Base-by-base conservation (phyloP, 169 alveolate genomes). In the Eimeria brunetti region DNA sequence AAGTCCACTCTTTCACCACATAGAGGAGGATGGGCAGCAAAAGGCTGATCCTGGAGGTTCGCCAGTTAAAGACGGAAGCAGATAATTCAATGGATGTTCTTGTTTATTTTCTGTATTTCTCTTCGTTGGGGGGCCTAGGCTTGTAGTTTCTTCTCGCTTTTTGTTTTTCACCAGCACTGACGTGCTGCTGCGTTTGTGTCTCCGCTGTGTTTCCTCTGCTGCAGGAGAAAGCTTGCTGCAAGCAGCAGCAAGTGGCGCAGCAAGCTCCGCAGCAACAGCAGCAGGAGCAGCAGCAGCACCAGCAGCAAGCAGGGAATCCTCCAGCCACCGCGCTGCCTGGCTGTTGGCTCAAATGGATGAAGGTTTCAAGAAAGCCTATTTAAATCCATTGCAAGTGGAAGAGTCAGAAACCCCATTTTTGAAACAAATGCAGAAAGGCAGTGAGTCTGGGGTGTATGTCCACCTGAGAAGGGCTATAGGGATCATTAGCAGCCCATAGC, bases 311-410 rank as follows among this genome's bases (percentile, higher is more conserved):
- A 58, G 24, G 41, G 2, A 3, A 2, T 27, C 11, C 41, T 27
- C 3, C 73, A 24, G 38, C 12, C 38, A 20, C 41, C n/a, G 14
- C 6, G 12, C 27, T 27, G 33, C 33, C 2, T 20, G 41, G 1
- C 9, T 62, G 38, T 16, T 12, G 14, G 12, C 6, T 30, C 5
- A 33, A 33, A 38, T n/a, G n/a, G n/a, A 22, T 27, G 60, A 75
- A n/a, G 73, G 44, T 8, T 91, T 91, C 49, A 71, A 78, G 20
- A n/a, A 8, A n/a, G 83, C 91, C 3, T 78, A 24, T 46, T n/a
- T 24, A 16, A 53, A 71, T 36, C 86, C 86, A 11, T 30, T n/a
- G 16, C 95, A 91, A 36, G 95, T 64, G 11, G 9, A n/a, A 1
- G 9, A 38, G 91, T 2, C n/a, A 3, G 20, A 27, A 24, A 5